Evolutionary conservation across 257 asterid species (phyloP).

Genomic region (Nicotiana obtusifolia): DNA sequence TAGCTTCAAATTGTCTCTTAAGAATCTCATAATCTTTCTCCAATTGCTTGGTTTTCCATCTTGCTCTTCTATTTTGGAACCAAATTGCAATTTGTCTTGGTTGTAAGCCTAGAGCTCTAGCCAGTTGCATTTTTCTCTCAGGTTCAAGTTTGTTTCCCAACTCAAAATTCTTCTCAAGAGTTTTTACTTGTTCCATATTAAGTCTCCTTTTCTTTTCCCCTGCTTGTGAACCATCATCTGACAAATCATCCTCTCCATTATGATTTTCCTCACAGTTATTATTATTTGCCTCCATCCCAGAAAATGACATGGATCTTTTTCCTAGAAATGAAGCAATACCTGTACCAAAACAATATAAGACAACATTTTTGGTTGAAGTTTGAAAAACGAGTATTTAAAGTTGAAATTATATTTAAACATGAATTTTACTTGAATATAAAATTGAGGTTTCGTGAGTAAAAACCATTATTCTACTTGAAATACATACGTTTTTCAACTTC

Average conservation of each 20-base stretch:
- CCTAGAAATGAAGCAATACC: constrained; percentile 38
- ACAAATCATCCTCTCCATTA: constrained; percentile 41
- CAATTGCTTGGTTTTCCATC: constrained; percentile 62
- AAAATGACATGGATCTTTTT: constrained; percentile 43
- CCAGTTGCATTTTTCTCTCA: constrained; percentile 59
- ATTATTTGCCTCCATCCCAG: constrained; percentile 28
- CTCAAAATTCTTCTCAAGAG: constrained; percentile 60
- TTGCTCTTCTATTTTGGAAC: constrained; percentile 68
- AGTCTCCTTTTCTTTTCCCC: constrained; percentile 64
- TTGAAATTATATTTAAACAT: not conserved
- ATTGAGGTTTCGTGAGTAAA: not conserved
- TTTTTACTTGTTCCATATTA: constrained; percentile 54
- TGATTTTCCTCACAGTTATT: constrained; percentile 24
- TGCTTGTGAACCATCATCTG: constrained; percentile 49
- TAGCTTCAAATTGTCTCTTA: constrained; percentile 50
- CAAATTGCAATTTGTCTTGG: constrained; percentile 63
- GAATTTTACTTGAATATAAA: not conserved
- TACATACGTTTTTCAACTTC: not conserved
- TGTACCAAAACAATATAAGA: not conserved
- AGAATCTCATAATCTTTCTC: constrained; percentile 55
- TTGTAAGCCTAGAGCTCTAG: constrained; percentile 56
- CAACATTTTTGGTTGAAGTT: not conserved
- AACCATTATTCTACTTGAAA: not conserved
- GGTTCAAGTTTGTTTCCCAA: constrained; percentile 57
- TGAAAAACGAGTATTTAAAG: not conserved